Evolutionary conservation across 106 monocot genomes (phyloP).

Genomic region (Chionographis japonica): DNA sequence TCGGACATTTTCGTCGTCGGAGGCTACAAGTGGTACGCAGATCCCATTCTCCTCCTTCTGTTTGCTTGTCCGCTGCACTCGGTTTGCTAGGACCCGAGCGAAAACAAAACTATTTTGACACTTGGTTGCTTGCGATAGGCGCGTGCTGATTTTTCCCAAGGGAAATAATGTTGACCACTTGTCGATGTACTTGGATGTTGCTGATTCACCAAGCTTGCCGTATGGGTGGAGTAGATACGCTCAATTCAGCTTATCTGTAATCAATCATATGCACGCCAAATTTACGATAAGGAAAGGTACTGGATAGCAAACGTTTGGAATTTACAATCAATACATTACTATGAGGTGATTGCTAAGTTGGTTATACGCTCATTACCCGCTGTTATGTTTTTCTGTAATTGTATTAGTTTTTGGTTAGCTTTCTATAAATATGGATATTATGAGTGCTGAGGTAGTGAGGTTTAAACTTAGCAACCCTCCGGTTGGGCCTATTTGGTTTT

Average conservation of each 20-base stretch:
- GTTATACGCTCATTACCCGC: no score
- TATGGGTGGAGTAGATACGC: conserved; percentile 74
- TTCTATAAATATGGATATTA: no score
- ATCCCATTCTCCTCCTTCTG: not conserved
- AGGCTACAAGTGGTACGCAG: conserved; percentile 36
- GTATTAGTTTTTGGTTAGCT: no score
- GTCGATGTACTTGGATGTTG: conserved; percentile 78
- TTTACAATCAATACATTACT: not conserved
- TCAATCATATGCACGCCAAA: conserved; percentile 54
- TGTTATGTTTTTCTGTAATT: no score
- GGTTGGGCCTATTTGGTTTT: no score
- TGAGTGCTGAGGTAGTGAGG: no score
- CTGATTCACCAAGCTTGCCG: conserved; percentile 46
- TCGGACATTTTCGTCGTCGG: conserved; percentile 35
- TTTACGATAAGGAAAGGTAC: conserved; percentile 64
- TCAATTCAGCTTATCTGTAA: conserved; percentile 57
- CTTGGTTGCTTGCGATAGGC: conserved; percentile 21
- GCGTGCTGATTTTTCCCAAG: conserved; percentile 67
- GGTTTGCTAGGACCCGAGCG: no score
- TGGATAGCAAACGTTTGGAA: not conserved
- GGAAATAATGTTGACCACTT: conserved; percentile 71
- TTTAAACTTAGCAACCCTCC: no score
- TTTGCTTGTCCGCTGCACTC: not conserved
- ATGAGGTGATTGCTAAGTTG: no score
- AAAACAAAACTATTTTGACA: no score